Base-by-base conservation (phyloP, 345 rosid genomes). In the Geranium rotundifolium region DNA sequence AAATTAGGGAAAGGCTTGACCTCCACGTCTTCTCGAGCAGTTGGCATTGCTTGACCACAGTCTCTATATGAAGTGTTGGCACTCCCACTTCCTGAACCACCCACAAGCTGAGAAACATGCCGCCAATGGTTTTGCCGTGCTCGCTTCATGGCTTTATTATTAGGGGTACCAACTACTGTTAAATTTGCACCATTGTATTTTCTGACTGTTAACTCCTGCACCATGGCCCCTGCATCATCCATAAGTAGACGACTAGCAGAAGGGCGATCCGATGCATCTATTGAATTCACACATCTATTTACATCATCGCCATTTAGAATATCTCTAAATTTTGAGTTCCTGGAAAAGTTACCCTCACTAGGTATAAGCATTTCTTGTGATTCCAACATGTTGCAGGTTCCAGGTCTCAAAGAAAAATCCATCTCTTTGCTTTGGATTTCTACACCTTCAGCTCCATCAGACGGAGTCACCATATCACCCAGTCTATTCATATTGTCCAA, bases 171-270 rank as follows among this genome's bases (percentile, higher is more conserved):
- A 65, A 83, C 90, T 52, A 90, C 69, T 0, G 88, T 79, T 71
- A 84, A 59, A 54, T 81, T 86, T 46, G 82, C 76, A 56, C 80
- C 76, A 29, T 81, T 78, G 55, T 66, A 76, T 65, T 81, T 84
- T 69, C 68, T 76, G 58, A 82, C 84, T 41, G 82, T 85, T 80
- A 95, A 73, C 80, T 95, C 97, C 70, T 90, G 87, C 67, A 88
- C 90, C 72, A 87, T 72, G 67, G 73, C 82, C 19, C 80, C 85
- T 0, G 59, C 81, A 49, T 63, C 91, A 68, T 73, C 84, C 65
- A 70, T 65, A 3, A 55, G 55, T 49, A 29, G 78, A 57, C 63
- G 74, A 60, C 79, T 78, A 60, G 73, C 67, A 69, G 75, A 78
- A 1, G 84, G 70, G 49, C 58, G 80, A n/a, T 80, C 90, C 1